A percentile compares a stretch with the other conserved stretches of the same genome.
Evolutionary conservation across 75 land plant species (phyloP).

Genomic region (Isoetes taiwanensis): DNA sequence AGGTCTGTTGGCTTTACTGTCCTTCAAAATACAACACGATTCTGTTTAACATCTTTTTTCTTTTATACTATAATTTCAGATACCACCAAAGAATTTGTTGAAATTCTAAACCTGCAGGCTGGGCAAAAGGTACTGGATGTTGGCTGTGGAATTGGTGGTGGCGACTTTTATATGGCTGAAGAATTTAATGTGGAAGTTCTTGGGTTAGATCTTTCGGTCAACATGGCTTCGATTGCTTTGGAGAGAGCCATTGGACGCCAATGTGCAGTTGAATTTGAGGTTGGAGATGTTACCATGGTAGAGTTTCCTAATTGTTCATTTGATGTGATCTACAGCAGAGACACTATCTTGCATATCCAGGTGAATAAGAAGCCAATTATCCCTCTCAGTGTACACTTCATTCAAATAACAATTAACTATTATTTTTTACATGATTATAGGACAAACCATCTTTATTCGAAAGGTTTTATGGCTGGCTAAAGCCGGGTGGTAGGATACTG

Average conservation of each 20-base stretch:
- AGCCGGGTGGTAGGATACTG: slow-evolving; percentile 86
- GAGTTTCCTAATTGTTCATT: slow-evolving; percentile 47
- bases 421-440: slow-evolving; percentile 24
- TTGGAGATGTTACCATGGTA: slow-evolving; percentile 85
- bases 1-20: slow-evolving; percentile 27
- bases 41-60: too few relatives aligned
- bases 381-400: too few relatives aligned
- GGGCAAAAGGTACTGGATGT: slow-evolving; percentile 94
- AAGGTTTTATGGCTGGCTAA: slow-evolving; percentile 72
- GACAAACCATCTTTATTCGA: slow-evolving; percentile 78
- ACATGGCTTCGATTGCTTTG: slow-evolving; percentile 94
- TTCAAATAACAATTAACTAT: too few relatives aligned
- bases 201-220: slow-evolving; percentile 94
- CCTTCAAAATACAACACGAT: not conserved
- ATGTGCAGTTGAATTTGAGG: slow-evolving; percentile 90
- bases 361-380: too few relatives aligned
- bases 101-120: slow-evolving; percentile 63
- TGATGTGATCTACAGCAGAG: slow-evolving; percentile 97
- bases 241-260: slow-evolving; percentile 89
- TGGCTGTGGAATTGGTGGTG: slow-evolving; percentile 99
- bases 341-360: slow-evolving; percentile 94
- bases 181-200: slow-evolving; percentile 73
- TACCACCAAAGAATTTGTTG: slow-evolving; percentile 93
- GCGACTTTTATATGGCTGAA: slow-evolving; percentile 99
- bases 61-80: slow-evolving; percentile 38